Evolutionary conservation across 108 stramenopile species (phyloP).

Genomic region (Pseudonitzschia delicatissima): DNA sequence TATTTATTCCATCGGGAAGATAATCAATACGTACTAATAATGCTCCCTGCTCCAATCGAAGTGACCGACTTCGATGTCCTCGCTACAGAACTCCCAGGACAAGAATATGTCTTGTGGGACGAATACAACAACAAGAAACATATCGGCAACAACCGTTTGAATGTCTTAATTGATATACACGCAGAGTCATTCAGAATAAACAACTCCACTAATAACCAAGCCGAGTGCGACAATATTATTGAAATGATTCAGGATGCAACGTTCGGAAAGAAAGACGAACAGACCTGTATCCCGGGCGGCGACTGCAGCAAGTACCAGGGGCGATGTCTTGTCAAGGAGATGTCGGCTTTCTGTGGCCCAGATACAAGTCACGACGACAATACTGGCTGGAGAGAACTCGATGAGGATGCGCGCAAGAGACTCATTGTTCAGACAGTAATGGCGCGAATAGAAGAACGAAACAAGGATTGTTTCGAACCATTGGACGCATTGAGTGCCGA

Average conservation of each 20-base stretch:
- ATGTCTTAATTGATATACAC: slow-evolving; percentile 24
- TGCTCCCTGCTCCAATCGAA: slow-evolving; percentile 3
- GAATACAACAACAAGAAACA: slow-evolving; percentile 8
- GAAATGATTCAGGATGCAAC: slow-evolving; percentile 17
- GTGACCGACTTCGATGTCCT: slow-evolving; percentile 28
- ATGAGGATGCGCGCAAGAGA: slow-evolving; percentile 15
- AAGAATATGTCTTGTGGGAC: slow-evolving; percentile 13
- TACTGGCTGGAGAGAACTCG: slow-evolving; percentile 10
- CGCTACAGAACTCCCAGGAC: slow-evolving; percentile 11
- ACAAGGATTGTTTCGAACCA: background rate
- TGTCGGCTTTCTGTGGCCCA: background rate
- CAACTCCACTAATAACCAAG: slow-evolving; percentile 2
- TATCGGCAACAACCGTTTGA: slow-evolving; percentile 30
- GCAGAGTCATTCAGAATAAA: slow-evolving; percentile 14
- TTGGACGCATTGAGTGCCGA: background rate
- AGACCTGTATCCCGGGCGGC: background rate
- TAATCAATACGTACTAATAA: no score
- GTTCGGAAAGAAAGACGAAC: slow-evolving; percentile 5
- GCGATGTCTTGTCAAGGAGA: slow-evolving; percentile 19
- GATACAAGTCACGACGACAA: slow-evolving; percentile 1
- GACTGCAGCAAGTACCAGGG: background rate
- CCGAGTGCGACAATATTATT: slow-evolving; percentile 25
- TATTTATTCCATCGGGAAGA: no score
- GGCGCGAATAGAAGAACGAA: background rate
- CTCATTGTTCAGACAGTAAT: slow-evolving; percentile 15